Base-by-base conservation (phyloP, 2,329 filamentous ascomycete species). In the Neofusicoccum umdonicola region DNA sequence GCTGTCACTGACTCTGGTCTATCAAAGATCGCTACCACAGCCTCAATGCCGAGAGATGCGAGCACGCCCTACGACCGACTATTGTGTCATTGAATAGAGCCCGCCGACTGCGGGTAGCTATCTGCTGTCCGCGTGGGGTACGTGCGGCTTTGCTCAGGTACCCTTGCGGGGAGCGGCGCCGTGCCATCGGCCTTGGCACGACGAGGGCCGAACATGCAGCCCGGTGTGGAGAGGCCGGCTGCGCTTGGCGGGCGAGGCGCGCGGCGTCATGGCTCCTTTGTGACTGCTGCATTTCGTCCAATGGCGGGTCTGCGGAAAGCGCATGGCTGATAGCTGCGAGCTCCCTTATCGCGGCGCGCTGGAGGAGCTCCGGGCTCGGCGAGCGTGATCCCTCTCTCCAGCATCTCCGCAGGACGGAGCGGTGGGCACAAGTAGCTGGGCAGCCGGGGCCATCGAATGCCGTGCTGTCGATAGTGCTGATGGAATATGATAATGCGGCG, bases 131-230 rank as follows among this genome's bases (percentile, higher is more conserved):
- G 54, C 41, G 56, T 58, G 56, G 56, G 56, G 41, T 58, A 19
- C 22, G 15, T 42, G 52, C 22, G 27, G 27, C 52, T 42, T 34
- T 57, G 52, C 42, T 47, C 41, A 37, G 56, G 56, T 34, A 60
- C 41, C 56, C 41, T 60, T 60, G 56, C 56, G 56, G 56, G 42
- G 56, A 7, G 44, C 31, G 42, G 27, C 11, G 37, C 22, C 31
- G 47, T 13, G 17, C 56, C 41, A 60, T 60, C 56, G 56, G 56
- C 41, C 42, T 60, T 47, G 56, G 56, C 56, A 22, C 6, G 15
- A 19, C 12, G 39, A 60, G 42, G 56, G 56, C 56, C 56, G 56
- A 60, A 35, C 41, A 31, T 7, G n/a, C 34, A 54, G 34, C 51
- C 52, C 52, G 54, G 3, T 19, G 11, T 19, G 15, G 15, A 47